phyloP scores from a whole-genome alignment of 148 eudicot species.

The Vaccinium corymbosum region DNA sequence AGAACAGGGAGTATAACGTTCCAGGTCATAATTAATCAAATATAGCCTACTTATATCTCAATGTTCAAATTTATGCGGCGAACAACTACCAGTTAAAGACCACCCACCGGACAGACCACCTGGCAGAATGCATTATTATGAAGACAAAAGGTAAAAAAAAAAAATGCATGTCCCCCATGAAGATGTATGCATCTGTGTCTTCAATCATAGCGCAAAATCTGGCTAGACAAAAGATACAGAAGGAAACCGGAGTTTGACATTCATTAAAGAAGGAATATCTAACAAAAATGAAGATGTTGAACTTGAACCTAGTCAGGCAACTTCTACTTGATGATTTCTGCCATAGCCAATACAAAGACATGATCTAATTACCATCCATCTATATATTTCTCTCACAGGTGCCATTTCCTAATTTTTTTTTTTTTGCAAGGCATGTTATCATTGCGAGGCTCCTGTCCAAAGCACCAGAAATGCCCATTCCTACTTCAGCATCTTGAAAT shows the following conservation, averaged over 20 bases:
- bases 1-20: background rate
- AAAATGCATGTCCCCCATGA: background rate
- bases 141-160: background rate
- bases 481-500: background rate
- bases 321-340: background rate
- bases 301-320: constrained; percentile 1
- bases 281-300: background rate
- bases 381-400: background rate
- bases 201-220: background rate
- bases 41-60: background rate
- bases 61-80: background rate
- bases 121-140: background rate
- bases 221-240: background rate
- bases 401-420: background rate
- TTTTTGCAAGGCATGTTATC: background rate
- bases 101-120: background rate
- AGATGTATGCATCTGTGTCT: background rate
- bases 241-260: background rate
- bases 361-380: background rate
- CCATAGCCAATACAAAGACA: background rate
- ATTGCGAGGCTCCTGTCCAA: background rate
- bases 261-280: background rate
- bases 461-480: background rate
- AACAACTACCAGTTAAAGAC: background rate
- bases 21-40: background rate